Percentiles rank a stretch among this genome's conserved stretches.
Conservation (phyloP, 2,329 filamentous ascomycete species). For the Diplodia sapinea region DNA sequence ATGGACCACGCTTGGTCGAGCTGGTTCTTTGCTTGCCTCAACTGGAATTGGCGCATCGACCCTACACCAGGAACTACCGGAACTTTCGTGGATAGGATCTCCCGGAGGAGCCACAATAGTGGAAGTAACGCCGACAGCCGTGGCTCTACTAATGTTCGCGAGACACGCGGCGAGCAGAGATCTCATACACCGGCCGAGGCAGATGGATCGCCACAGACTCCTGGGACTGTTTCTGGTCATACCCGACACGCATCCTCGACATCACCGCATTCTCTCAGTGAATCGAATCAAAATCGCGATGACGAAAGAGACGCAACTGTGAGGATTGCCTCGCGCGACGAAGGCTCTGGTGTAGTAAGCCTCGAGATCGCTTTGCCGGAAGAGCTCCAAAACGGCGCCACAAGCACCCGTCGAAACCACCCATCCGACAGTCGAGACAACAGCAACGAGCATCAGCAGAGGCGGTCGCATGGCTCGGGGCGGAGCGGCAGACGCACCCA, state of each 20-base stretch:
- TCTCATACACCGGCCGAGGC: constrained; percentile 29
- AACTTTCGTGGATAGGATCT: neutral
- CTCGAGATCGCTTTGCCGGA: constrained; percentile 48
- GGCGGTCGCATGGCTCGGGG: neutral
- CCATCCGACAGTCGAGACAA: constrained; percentile 19
- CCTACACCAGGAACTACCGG: neutral
- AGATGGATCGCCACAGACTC: constrained; percentile 10
- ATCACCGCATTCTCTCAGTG: constrained; percentile 39
- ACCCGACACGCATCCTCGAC: neutral
- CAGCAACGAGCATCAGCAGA: constrained; percentile 1
- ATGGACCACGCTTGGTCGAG: constrained; percentile 38
- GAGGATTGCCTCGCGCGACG: constrained; percentile 45
- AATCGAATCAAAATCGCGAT: constrained; percentile 38
- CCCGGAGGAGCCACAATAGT: neutral
- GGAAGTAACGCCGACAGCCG: neutral
- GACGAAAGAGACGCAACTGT: constrained; percentile 44
- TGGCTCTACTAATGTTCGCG: neutral
- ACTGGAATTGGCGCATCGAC: constrained; percentile 37
- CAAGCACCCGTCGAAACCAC: constrained; percentile 32
- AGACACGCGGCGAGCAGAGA: constrained; percentile 27
- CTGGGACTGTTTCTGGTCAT: constrained; percentile 32
- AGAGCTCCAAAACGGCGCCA: constrained; percentile 39
- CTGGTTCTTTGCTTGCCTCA: constrained; percentile 37
- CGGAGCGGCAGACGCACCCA: constrained; percentile 34
- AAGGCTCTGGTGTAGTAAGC: constrained; percentile 42